phyloP scores from a whole-genome alignment of 2,329 filamentous ascomycete genomes.

The Coniosporium tulheliwenetii region DNA sequence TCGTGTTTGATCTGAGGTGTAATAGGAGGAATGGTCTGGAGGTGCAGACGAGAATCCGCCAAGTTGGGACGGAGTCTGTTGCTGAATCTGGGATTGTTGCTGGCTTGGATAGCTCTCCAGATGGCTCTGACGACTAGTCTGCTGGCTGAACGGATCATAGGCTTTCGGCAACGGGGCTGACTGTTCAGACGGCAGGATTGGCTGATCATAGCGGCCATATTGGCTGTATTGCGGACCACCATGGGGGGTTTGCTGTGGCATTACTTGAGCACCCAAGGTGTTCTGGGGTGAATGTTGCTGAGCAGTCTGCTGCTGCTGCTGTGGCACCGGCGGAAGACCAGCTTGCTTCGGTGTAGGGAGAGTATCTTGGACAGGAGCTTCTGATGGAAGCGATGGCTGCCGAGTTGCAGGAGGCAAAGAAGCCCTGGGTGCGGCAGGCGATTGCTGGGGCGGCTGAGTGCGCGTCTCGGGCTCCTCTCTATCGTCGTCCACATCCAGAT shows the following conservation, averaged over 20 bases:
- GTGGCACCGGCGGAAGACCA: constrained; percentile 44
- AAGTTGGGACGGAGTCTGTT: constrained; percentile 41
- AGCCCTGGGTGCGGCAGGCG: constrained; percentile 71
- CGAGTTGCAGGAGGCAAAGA: constrained; percentile 61
- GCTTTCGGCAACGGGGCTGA: constrained; percentile 56
- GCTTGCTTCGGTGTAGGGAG: constrained; percentile 41
- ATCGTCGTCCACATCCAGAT: constrained; percentile 78
- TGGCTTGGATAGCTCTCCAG: constrained; percentile 32
- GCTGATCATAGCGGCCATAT: constrained; percentile 54
- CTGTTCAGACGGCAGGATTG: constrained; percentile 42
- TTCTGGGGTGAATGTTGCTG: constrained; percentile 26
- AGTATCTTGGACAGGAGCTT: constrained; percentile 21
- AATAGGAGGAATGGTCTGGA: constrained; percentile 72
- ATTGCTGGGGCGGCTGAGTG: constrained; percentile 83
- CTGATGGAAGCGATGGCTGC: constrained; percentile 23
- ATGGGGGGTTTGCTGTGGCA: constrained; percentile 32
- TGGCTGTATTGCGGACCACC: constrained; percentile 38
- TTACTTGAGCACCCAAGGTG: constrained; percentile 37
- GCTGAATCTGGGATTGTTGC: constrained; percentile 37
- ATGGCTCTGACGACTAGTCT: constrained; percentile 36
- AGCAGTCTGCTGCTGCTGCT: constrained; percentile 27
- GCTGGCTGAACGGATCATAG: constrained; percentile 76
- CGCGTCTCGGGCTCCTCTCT: constrained; percentile 91
- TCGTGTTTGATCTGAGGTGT: constrained; percentile 60
- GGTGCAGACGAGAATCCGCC: constrained; percentile 59